A percentile compares a stretch with the other conserved stretches of the same genome.
Conservation (phyloP, 2,329 filamentous ascomycete genomes). For the Hypoxylon sp. region DNA sequence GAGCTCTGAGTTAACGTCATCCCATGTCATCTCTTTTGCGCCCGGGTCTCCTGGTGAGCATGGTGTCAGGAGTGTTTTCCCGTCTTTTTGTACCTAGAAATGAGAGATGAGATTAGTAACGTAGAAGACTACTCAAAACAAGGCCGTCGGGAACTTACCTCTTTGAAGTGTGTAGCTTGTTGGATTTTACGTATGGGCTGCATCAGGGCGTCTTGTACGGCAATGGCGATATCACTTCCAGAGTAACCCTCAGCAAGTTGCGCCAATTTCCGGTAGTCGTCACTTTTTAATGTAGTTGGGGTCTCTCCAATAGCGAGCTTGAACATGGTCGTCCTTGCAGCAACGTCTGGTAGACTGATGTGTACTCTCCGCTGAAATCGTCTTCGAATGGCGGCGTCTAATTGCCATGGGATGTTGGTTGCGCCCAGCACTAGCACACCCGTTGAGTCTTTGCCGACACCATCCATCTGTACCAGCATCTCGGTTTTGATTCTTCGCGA, state of each 20-base stretch:
- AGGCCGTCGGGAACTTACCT: constrained; percentile 66
- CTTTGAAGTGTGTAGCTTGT: constrained; percentile 97
- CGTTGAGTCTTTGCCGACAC: constrained; percentile 94
- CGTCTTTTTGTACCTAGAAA: constrained; percentile 77
- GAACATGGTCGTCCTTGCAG: constrained; percentile 94
- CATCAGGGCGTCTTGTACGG: constrained; percentile 97
- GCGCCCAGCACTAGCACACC: constrained; percentile 95
- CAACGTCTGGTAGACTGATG: constrained; percentile 89
- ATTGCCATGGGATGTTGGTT: constrained; percentile 98
- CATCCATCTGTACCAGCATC: constrained; percentile 98
- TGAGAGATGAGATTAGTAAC: constrained; percentile 8
- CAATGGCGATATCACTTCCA: constrained; percentile 94
- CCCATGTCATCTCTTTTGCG: constrained; percentile 94
- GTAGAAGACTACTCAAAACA: not conserved
- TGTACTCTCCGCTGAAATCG: constrained; percentile 97
- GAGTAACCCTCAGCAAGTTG: constrained; percentile 93
- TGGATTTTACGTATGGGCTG: constrained; percentile 97
- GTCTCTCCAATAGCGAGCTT: constrained; percentile 94
- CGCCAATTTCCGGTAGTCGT: constrained; percentile 85
- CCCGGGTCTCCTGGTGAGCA: constrained; percentile 92
- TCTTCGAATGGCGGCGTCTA: constrained; percentile 94
- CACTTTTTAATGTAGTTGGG: constrained; percentile 82
- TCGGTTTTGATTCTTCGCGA: constrained; percentile 98
- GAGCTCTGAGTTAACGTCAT: constrained; percentile 85
- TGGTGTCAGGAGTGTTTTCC: constrained; percentile 79